These are phyloP conservation scores for Saturnispora gosingensis DNA, from an alignment of 805 yeast species.

Conservation along the genomic window DNA sequence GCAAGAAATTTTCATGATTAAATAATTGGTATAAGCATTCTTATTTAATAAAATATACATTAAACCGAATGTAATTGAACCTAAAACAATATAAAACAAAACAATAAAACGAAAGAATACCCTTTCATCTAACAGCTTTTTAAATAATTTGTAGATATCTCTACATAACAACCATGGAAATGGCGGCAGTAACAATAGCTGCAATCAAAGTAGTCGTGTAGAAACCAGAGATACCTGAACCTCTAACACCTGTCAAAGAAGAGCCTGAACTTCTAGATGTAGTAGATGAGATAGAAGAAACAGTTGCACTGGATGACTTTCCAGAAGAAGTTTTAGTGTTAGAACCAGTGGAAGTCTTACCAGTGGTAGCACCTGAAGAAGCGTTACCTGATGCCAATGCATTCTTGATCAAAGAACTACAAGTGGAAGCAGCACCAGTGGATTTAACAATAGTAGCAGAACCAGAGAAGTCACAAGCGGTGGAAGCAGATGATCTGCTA, in stretches of 20 bases:
- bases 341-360: constrained; percentile 16
- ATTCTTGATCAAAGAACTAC: constrained; percentile 35
- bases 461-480: constrained; percentile 68
- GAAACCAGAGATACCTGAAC: constrained; percentile 30
- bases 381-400: constrained; percentile 19
- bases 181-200: constrained; percentile 5
- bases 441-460: constrained; percentile 48
- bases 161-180: constrained; percentile 3
- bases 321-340: constrained; percentile 15
- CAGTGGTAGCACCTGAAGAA: constrained; percentile 15
- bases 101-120: background rate
- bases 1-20: constrained; percentile 86
- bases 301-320: constrained; percentile 18
- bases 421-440: constrained; percentile 29
- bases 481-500: constrained; percentile 31
- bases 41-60: background rate
- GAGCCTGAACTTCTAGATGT: constrained; percentile 8
- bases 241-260: background rate
- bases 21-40: constrained; percentile 11
- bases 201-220: constrained; percentile 7
- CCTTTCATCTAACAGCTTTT: background rate
- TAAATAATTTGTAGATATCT: background rate
- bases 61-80: background rate
- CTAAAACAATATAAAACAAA: background rate
- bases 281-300: constrained; percentile 13